A percentile compares a stretch with the other conserved stretches of the same genome.
phyloP scores from a whole-genome alignment of 768 basidiomycete genomes.

The Russula dissimulans region DNA sequence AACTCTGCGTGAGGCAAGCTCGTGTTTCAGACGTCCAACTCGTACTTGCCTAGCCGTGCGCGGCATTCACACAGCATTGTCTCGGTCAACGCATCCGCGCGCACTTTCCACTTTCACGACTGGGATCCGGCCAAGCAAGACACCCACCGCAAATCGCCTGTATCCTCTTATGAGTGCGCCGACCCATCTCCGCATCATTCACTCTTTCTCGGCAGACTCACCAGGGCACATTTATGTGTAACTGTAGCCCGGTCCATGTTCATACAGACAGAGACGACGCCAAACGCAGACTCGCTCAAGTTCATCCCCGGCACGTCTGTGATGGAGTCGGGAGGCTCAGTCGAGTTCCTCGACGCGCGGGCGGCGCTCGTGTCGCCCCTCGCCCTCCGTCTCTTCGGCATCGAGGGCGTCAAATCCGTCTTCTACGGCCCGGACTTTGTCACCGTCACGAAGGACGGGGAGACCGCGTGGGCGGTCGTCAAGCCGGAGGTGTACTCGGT shows the following conservation, averaged over 20 bases:
- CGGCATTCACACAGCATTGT: not conserved
- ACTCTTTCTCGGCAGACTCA: not conserved
- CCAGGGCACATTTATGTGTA: not conserved
- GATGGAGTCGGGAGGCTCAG: slow-evolving; percentile 70
- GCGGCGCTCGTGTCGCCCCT: slow-evolving; percentile 85
- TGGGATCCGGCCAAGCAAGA: slow-evolving; percentile 6
- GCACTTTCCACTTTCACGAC: slow-evolving; percentile 6
- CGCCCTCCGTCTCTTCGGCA: slow-evolving; percentile 90
- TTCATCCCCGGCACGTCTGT: slow-evolving; percentile 92
- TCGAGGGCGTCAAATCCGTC: slow-evolving; percentile 80
- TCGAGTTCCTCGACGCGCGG: slow-evolving; percentile 89
- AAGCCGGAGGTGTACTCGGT: slow-evolving; percentile 96
- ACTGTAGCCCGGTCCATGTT: slow-evolving; percentile 79
- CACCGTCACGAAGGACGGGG: slow-evolving; percentile 85
- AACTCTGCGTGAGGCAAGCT: not conserved
- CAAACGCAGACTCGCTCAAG: slow-evolving; percentile 95
- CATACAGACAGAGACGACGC: slow-evolving; percentile 96
- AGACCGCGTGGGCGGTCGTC: slow-evolving; percentile 77
- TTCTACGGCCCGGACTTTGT: slow-evolving; percentile 99
- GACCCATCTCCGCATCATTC: not conserved
- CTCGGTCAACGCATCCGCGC: slow-evolving; percentile 1
- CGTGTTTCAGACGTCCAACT: not conserved
- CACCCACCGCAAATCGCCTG: not conserved
- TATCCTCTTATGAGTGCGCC: slow-evolving; percentile 31
- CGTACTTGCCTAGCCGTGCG: not conserved